Conservation (phyloP, 1,284 basidiomycete genomes). For the Schizopora paradoxa region DNA sequence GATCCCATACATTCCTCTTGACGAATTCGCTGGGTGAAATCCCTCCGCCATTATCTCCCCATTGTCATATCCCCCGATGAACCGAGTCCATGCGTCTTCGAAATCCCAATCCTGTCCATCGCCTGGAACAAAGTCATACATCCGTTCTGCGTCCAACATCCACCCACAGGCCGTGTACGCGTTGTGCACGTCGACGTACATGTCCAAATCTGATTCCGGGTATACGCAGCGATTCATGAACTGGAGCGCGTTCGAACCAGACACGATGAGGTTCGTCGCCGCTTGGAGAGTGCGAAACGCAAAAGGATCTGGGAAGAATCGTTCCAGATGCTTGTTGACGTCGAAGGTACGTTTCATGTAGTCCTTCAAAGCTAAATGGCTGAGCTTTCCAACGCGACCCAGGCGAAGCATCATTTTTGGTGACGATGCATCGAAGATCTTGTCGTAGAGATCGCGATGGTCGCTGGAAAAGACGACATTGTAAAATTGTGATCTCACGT, state of each 20-base stretch:
- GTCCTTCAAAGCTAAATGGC: conserved; percentile 1
- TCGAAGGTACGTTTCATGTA: conserved; percentile 8
- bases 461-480: conserved; percentile 5
- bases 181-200: conserved; percentile 13
- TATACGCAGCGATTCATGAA: conserved; percentile 20
- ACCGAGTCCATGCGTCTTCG: no score
- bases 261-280: conserved; percentile 17
- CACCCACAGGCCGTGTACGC: conserved; percentile 12
- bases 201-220: conserved; percentile 19
- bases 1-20: neutral
- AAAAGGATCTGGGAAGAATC: conserved; percentile 17
- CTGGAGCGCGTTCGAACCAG: conserved; percentile 21
- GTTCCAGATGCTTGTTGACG: conserved; percentile 8
- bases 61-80: no score
- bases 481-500: neutral
- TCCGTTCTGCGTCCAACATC: conserved; percentile 10
- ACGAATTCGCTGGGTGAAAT: neutral
- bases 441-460: conserved; percentile 3
- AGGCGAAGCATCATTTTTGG: conserved; percentile 7
- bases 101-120: neutral
- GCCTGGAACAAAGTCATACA: conserved; percentile 3
- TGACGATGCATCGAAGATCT: conserved; percentile 2
- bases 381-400: conserved; percentile 2
- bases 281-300: conserved; percentile 20
- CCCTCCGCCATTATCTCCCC: neutral